Conservation (phyloP, 1,284 basidiomycete species). For the Veloboletus limbatus region DNA sequence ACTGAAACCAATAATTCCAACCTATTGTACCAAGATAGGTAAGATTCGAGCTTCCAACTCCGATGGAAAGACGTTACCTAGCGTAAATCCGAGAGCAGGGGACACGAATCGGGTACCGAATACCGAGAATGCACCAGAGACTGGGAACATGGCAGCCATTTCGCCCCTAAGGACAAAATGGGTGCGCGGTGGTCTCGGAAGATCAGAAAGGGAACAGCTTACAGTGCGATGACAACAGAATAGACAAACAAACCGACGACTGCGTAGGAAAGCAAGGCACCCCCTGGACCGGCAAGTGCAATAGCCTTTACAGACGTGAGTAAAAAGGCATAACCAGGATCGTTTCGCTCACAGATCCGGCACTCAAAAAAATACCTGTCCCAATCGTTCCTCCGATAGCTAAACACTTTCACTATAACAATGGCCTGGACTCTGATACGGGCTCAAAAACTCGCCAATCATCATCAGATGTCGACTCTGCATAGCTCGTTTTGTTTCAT, state of each 20-base stretch:
- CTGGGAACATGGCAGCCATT: slow-evolving; percentile 43
- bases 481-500: slow-evolving; percentile 40
- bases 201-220: slow-evolving; percentile 13
- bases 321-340: background rate
- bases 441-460: slow-evolving; percentile 34
- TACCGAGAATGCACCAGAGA: slow-evolving; percentile 51
- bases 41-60: background rate
- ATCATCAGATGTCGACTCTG: slow-evolving; percentile 42
- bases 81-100: slow-evolving; percentile 51
- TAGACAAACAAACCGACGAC: slow-evolving; percentile 53
- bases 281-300: slow-evolving; percentile 47
- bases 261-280: slow-evolving; percentile 48
- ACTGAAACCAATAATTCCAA: slow-evolving; percentile 57
- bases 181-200: background rate
- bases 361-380: slow-evolving; percentile 45
- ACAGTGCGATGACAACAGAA: slow-evolving; percentile 51
- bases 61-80: slow-evolving; percentile 35
- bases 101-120: slow-evolving; percentile 49
- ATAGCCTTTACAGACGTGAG: slow-evolving; percentile 32
- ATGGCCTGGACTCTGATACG: background rate
- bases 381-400: slow-evolving; percentile 47
- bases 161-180: slow-evolving; percentile 35
- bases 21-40: slow-evolving; percentile 28
- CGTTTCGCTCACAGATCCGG: slow-evolving; percentile 37
- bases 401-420: slow-evolving; percentile 11